Evolutionary conservation across 2,329 filamentous ascomycete species (phyloP), one percentile per base, ranked within the genome.

Genomic region (Stemphylium lycopersici): DNA sequence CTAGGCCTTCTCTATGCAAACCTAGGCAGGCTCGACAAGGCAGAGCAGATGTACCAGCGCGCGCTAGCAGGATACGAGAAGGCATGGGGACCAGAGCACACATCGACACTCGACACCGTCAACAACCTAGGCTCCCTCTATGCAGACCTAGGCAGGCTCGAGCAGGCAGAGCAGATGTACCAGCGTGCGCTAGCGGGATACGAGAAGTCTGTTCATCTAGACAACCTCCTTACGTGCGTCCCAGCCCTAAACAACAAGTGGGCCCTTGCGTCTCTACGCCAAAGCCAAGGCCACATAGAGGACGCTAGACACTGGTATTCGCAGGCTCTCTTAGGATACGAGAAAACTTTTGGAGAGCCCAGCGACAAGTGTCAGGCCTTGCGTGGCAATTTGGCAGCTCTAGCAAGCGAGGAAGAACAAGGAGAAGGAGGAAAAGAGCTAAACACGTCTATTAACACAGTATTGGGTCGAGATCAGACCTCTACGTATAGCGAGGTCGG

Each of bases 1-100:
- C 46, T 65, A 32, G 54, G 56, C 48, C 33, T n/a, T 13, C 50
- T 64, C 51, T 64, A 64, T 52, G 34, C 8, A 16, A 24, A 51
- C 47, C 61, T 54, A 56, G 61, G 48, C 41, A 55, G 45, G 57
- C 45, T 65, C 6, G 51, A 31, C 24, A 41, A 12, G 20, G 20
- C 20, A 20, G 20, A 20, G 20, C 3, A 20, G 20, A 20, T 20
- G 20, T 20, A 20, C 20, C 22, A 33, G 36, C 36, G 36, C 10
- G 46, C 46, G 8, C 26, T 42, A 26, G 31, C 56, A 43, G 61
- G 59, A 26, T 48, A 56, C 16, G 54, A 62, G 59, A 44, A 63
- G 50, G 33, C n/a, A 36, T 36, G 33, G 33, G 33, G 16, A 15
- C 16, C 16, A 8, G 36, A 38, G 1, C 36, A 38, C 16, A 38